A percentile compares a stretch with the other conserved stretches of the same genome.
Evolutionary conservation across 1,284 basidiomycete species (phyloP).

Genomic region (Polyporus tsugae): DNA sequence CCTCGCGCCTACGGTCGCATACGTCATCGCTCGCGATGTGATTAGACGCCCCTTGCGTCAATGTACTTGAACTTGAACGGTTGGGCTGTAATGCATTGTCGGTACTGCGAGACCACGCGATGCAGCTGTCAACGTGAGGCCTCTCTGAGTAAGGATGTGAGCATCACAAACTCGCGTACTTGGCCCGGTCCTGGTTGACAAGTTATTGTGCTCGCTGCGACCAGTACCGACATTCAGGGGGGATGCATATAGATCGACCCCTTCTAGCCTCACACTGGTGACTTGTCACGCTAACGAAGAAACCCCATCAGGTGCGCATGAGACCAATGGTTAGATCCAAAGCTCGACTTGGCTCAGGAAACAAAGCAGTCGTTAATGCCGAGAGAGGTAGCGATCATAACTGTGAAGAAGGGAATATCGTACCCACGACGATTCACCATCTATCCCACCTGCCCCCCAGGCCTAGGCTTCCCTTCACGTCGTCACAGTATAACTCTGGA

Average conservation of each 20-base stretch:
- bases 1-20: not conserved
- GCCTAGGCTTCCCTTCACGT: not conserved
- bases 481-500: not conserved
- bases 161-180: not conserved
- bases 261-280: not conserved
- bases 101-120: not conserved
- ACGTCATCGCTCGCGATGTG: conserved; percentile 21
- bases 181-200: not conserved
- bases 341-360: not conserved
- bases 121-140: not conserved
- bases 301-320: not conserved
- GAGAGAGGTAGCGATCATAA: not conserved
- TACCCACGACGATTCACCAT: not conserved
- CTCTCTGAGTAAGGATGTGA: not conserved
- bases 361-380: no score
- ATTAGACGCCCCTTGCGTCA: not conserved
- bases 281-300: not conserved
- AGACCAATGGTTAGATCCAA: not conserved
- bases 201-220: not conserved
- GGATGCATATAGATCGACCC: not conserved
- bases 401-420: not conserved
- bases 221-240: not conserved
- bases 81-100: not conserved
- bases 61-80: not conserved
- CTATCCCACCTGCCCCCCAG: no score